Evolutionary conservation across 1,284 basidiomycete species (phyloP), one percentile per base, ranked within the genome.

Genomic region (Cerrena zonata): DNA sequence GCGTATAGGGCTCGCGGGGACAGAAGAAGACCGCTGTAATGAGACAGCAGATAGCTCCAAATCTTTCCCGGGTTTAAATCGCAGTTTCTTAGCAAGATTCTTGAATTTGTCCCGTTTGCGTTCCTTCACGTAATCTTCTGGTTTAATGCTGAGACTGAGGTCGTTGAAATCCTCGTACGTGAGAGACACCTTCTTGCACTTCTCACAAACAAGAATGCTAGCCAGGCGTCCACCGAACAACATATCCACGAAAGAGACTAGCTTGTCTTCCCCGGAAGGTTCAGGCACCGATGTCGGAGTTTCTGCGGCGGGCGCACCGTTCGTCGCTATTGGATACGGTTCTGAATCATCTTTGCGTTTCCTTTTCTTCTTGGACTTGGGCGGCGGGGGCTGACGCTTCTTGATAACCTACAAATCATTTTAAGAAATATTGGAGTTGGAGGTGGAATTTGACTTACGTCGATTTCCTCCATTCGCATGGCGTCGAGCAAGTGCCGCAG

Each of bases 151-250:
- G 41, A 97, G 74, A 45, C 89, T 91, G 58, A 97, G 83, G 68
- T 96, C 94, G 65, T 89, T 86, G 66, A 97, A 97, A 62, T 94
- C 91, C 67, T 94, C 91, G 62, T 90, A 89, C 11, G 91, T 94
- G 58, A 91, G 86, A 3, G 91, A 94, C 48, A 94, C 78, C 68
- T 91, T 76, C 66, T 94, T 93, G 79, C 94, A 97, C 50, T 85
- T 84, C 62, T 94, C 91, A 67, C 94, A 97, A 3, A 97, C 89
- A 45, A 97, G 86, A 61, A 95, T 86, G 69, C 86, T 89, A 2
- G 91, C 86, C 39, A 96, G 76, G 56, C 82, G 80, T 4, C 94
- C 94, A 47, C 90, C 88, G 61, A 96, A 97, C 49, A 96, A 76
- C 71, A 89, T 86, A 66, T 95, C 92, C 7, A 90, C 80, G 57